Evolutionary conservation across 352 stramenopile genomes (phyloP).

Genomic region (Phytophthora europaea): DNA sequence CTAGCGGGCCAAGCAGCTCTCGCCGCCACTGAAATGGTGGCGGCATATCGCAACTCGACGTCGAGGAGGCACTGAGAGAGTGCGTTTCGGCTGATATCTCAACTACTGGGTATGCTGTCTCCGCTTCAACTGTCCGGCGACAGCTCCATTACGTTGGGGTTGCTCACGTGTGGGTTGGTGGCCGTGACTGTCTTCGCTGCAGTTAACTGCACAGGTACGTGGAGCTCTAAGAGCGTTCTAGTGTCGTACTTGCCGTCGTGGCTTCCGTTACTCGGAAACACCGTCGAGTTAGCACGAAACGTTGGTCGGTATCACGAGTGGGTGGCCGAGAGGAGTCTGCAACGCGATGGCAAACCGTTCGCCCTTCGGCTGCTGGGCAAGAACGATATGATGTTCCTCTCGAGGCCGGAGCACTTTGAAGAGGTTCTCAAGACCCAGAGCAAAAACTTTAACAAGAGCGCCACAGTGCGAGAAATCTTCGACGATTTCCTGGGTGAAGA

Average conservation of each 20-base stretch:
- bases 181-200: not conserved
- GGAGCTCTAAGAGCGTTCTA: not conserved
- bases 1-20: too few relatives aligned
- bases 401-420: constrained; percentile 37
- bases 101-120: not conserved
- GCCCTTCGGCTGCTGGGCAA: constrained; percentile 30
- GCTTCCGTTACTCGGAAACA: constrained; percentile 32
- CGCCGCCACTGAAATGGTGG: not conserved
- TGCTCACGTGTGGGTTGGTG: not conserved
- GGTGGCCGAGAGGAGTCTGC: constrained; percentile 19
- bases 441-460: constrained; percentile 46
- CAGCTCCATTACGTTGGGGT: not conserved
- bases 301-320: constrained; percentile 22
- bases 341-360: constrained; percentile 17
- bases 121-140: not conserved
- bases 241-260: constrained; percentile 19
- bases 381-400: constrained; percentile 35
- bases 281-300: constrained; percentile 12
- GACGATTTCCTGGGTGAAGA: constrained; percentile 40
- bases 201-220: not conserved
- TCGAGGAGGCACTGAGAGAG: not conserved
- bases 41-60: not conserved
- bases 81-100: constrained; percentile 15
- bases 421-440: constrained; percentile 50
- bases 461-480: constrained; percentile 22